A percentile compares a stretch with the other conserved stretches of the same genome.
These are phyloP conservation scores for Komagataella kurtzmanii DNA, from an alignment of 805 yeast genomes.

Conservation along the genomic window DNA sequence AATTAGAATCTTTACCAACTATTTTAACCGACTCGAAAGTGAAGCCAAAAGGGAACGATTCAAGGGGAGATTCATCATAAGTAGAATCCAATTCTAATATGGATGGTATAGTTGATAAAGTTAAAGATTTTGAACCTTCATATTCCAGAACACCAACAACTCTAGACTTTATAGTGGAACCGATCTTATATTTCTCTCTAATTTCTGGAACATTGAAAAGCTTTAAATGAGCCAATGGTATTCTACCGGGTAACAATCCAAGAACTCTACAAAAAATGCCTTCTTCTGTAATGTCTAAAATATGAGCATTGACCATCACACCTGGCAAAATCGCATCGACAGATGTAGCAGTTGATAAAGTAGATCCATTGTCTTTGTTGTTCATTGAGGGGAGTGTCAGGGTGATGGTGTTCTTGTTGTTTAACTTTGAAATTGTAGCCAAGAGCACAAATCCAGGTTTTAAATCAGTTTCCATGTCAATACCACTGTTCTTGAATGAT, in stretches of 20 bases:
- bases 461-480: conserved; percentile 20
- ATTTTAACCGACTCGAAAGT: conserved; percentile 45
- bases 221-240: conserved; percentile 54
- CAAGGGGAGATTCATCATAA: conserved; percentile 23
- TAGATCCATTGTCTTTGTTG: conserved; percentile 30
- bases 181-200: conserved; percentile 53
- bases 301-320: conserved; percentile 57
- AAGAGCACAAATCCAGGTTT: conserved; percentile 60
- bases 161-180: conserved; percentile 57
- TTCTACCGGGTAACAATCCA: conserved; percentile 63
- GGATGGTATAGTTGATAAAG: conserved; percentile 51
- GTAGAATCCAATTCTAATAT: conserved; percentile 21
- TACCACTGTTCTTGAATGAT: conserved; percentile 32
- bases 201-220: conserved; percentile 27
- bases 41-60: conserved; percentile 74
- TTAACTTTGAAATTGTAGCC: conserved; percentile 36
- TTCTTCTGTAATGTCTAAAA: conserved; percentile 38
- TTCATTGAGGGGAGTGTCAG: conserved; percentile 33
- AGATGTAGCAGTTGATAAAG: conserved; percentile 47
- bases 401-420: conserved; percentile 42
- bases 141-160: conserved; percentile 41
- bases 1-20: conserved; percentile 43
- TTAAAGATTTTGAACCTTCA: conserved; percentile 40
- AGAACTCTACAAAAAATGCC: conserved; percentile 67
- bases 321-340: conserved; percentile 84